phyloP scores from a whole-genome alignment of 805 yeast species.

The Teunomyces tritomae region DNA sequence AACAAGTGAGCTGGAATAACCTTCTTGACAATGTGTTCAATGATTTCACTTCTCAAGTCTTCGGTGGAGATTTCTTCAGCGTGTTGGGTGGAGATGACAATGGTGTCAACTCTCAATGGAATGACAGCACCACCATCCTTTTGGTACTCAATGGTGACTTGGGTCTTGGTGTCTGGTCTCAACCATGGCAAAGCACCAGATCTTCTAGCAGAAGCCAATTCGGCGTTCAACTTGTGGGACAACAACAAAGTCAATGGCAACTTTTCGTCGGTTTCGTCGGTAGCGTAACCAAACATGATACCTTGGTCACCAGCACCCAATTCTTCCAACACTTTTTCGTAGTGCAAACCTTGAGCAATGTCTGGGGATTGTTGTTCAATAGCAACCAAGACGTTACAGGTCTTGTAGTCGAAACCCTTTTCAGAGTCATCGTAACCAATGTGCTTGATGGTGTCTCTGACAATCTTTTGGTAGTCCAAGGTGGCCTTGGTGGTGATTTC shows the following conservation, averaged over 20 bases:
- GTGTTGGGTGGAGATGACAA: conserved; percentile 97
- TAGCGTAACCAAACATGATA: conserved; percentile 99
- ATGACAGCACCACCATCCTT: conserved; percentile 93
- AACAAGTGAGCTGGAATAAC: conserved; percentile 88
- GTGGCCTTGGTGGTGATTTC: conserved; percentile 97
- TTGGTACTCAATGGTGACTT: conserved; percentile 96
- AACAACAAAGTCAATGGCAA: conserved; percentile 92
- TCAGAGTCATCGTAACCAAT: conserved; percentile 96
- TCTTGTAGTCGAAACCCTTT: conserved; percentile 98
- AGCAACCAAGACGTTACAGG: conserved; percentile 98
- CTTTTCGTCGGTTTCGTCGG: conserved; percentile 97
- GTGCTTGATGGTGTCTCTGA: conserved; percentile 97
- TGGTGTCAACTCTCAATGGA: conserved; percentile 95
- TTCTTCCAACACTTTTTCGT: conserved; percentile 92
- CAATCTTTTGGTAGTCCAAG: conserved; percentile 93
- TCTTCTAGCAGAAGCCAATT: conserved; percentile 96
- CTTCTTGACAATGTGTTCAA: conserved; percentile 80
- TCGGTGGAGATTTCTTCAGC: conserved; percentile 94
- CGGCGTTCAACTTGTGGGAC: conserved; percentile 95
- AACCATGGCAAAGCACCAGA: conserved; percentile 92
- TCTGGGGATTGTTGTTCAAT: conserved; percentile 99
- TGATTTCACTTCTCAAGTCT: conserved; percentile 78
- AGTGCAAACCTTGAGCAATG: conserved; percentile 98
- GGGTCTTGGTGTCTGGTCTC: conserved; percentile 99
- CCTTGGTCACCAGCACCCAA: conserved; percentile 99